Evolutionary conservation across 352 stramenopile species (phyloP).

Genomic region (Phytopythium boreale): DNA sequence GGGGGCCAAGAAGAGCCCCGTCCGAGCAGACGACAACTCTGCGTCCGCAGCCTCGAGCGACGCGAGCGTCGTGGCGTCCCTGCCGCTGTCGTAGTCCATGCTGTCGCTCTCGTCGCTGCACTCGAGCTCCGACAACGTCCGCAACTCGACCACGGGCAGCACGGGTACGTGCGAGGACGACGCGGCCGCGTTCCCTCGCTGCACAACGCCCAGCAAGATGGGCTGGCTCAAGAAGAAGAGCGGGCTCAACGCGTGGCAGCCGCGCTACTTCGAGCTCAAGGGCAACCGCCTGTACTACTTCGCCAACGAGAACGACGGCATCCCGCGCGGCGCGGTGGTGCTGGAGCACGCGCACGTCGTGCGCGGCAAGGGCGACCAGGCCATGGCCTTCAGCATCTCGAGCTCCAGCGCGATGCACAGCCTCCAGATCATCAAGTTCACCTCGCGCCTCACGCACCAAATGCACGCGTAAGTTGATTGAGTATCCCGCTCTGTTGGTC

Average conservation of each 20-base stretch:
- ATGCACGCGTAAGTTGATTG: constrained; percentile 37
- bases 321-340: constrained; percentile 67
- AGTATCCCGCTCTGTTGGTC: not conserved
- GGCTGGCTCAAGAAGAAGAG: constrained; percentile 83
- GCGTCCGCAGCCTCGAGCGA: constrained; percentile 20
- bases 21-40: constrained; percentile 17
- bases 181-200: constrained; percentile 20
- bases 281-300: constrained; percentile 83
- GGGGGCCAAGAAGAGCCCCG: constrained; percentile 12
- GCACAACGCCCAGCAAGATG: constrained; percentile 47
- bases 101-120: constrained; percentile 52
- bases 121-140: constrained; percentile 14
- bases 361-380: constrained; percentile 53
- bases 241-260: constrained; percentile 73
- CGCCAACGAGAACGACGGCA: constrained; percentile 61
- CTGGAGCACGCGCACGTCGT: constrained; percentile 69
- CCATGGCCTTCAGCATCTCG: constrained; percentile 69
- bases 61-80: constrained; percentile 21
- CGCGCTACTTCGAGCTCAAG: constrained; percentile 80
- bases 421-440: constrained; percentile 75
- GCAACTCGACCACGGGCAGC: constrained; percentile 18
- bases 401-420: constrained; percentile 50
- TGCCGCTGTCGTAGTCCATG: constrained; percentile 62
- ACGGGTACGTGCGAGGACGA: constrained; percentile 11
- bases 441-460: constrained; percentile 62